A percentile compares a stretch with the other conserved stretches of the same genome.
Conservation (phyloP, 2,329 filamentous ascomycete species). For the Graphilbum fragrans region DNA sequence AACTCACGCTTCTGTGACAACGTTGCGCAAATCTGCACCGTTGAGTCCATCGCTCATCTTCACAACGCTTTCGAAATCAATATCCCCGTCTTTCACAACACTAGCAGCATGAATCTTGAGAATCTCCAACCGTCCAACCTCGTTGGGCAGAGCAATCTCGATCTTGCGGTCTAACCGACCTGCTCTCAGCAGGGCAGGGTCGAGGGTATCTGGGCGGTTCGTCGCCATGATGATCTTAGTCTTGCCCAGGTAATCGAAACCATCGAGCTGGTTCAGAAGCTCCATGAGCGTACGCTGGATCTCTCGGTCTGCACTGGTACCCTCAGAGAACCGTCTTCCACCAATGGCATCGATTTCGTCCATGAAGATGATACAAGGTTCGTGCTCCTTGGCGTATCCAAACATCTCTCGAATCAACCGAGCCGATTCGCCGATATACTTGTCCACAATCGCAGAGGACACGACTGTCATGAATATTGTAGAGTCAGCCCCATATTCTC, state of each 20-base stretch:
- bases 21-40: slow-evolving; percentile 92
- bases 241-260: slow-evolving; percentile 98
- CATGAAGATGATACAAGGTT: slow-evolving; percentile 99
- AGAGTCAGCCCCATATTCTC: too few relatives aligned
- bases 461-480: slow-evolving; percentile 64
- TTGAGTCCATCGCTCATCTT: slow-evolving; percentile 99
- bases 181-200: slow-evolving; percentile 83
- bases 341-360: slow-evolving; percentile 99
- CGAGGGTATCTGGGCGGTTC: slow-evolving; percentile 91
- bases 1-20: slow-evolving; percentile 94
- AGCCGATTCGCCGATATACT: slow-evolving; percentile 97
- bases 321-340: slow-evolving; percentile 90
- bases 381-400: slow-evolving; percentile 97
- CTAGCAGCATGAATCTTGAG: slow-evolving; percentile 90
- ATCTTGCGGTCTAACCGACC: slow-evolving; percentile 95
- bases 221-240: slow-evolving; percentile 99
- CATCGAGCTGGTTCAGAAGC: slow-evolving; percentile 93
- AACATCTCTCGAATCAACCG: slow-evolving; percentile 99
- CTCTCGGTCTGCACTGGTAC: slow-evolving; percentile 92
- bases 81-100: slow-evolving; percentile 83
- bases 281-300: slow-evolving; percentile 99
- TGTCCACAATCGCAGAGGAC: slow-evolving; percentile 97
- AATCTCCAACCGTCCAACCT: slow-evolving; percentile 91
- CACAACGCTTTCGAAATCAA: slow-evolving; percentile 97
- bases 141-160: slow-evolving; percentile 92